Evolutionary conservation across 495 filamentous ascomycete genomes (phyloP).

Genomic region (Neurospora sp.): DNA sequence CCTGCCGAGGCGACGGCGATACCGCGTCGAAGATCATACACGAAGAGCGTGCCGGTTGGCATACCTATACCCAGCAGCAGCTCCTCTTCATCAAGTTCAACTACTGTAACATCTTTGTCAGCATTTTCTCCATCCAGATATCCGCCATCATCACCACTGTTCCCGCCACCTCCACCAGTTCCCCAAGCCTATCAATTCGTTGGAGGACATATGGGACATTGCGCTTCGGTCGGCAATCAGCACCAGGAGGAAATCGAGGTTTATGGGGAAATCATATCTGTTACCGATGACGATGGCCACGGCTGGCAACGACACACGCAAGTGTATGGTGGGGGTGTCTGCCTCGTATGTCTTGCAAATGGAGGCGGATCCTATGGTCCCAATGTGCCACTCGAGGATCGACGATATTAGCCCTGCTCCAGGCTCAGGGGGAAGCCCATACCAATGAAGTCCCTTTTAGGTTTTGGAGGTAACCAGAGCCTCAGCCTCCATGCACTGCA

Average conservation of each 20-base stretch:
- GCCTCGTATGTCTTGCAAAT: conserved; percentile 33
- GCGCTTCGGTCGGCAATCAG: conserved; percentile 1
- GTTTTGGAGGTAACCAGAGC: not conserved
- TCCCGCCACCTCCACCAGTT: conserved; percentile 27
- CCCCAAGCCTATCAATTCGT: conserved; percentile 19
- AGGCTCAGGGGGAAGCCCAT: not conserved
- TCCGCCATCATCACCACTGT: conserved; percentile 30
- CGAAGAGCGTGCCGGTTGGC: conserved; percentile 28
- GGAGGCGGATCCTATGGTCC: conserved; percentile 40
- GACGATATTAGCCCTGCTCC: conserved; percentile 18
- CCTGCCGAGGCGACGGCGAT: conserved; percentile 18
- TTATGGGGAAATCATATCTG: conserved; percentile 34
- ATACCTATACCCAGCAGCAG: conserved; percentile 12
- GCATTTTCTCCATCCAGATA: conserved; percentile 34
- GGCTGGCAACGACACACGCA: conserved; percentile 41
- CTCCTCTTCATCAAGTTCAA: conserved; percentile 8
- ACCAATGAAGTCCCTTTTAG: not conserved
- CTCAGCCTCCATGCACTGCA: not conserved
- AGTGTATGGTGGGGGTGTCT: conserved; percentile 40
- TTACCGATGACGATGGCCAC: conserved; percentile 32
- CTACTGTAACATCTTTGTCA: conserved; percentile 9
- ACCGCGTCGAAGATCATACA: conserved; percentile 32
- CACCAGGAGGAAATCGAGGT: conserved; percentile 25
- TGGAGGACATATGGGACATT: conserved; percentile 18
- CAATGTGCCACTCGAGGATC: conserved; percentile 36